Evolutionary conservation across 257 asterid species (phyloP), one percentile per base, ranked within the genome.

Genomic region (Penstemon newberryi): DNA sequence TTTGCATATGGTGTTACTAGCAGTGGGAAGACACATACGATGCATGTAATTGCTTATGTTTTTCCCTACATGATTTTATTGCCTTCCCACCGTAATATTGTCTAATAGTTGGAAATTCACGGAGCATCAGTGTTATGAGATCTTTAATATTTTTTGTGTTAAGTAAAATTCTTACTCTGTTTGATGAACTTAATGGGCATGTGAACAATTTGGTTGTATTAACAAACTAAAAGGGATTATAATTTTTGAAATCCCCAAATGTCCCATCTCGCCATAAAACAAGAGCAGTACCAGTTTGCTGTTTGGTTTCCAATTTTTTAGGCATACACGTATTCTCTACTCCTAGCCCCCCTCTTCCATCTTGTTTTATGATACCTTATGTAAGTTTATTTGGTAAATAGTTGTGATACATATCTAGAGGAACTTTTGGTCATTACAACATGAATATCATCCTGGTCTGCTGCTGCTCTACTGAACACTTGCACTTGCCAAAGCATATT

Each of bases 1-100:
- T 89, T 89, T 53, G 95, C 96, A 1, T 89, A 89, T 73, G 96
- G 96, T 59, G 96, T 89, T 70, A 89, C 96, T 42, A 89, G 96
- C 85, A 89, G 96, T 52, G 96, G 96, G 72, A 89, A 89, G 85
- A 89, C 96, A 41, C 96, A 89, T 69, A 89, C 95, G 36, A 89
- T 87, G 96, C 96, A 89, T 85, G 96, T 87, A 85, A 84, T 74
- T 67, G 52, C 64, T 71, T 36, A 42, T 42, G 54, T 66, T 66
- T 62, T 60, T 18, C 38, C 10, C 52, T 44, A 55, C 65, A 37
- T 12, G 7, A n/a, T 46, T 60, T 77, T 62, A 36, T 60, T n/a
- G 11, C 49, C 50, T 61, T 69, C 44, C 54, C 4, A 56, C 11
- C n/a, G 33, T 15, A 5, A 44, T 57, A 41, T 36, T 70, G 39